Evolutionary conservation across 2,329 filamentous ascomycete species (phyloP).

Genomic region (Aureobasidium zeae): DNA sequence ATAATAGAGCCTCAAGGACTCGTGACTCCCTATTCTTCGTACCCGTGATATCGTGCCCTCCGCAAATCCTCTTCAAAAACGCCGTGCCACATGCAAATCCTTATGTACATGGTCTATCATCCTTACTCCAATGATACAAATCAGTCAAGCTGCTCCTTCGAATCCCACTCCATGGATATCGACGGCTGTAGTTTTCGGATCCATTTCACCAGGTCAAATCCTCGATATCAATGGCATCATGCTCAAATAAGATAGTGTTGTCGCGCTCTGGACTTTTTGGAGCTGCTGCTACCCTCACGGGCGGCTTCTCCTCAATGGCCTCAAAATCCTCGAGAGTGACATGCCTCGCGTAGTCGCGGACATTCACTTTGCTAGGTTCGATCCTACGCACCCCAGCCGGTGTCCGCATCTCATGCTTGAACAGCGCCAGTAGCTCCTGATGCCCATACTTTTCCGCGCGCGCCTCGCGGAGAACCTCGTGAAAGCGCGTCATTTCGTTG

Average conservation of each 20-base stretch:
- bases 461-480: constrained; percentile 18
- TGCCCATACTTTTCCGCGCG: constrained; percentile 7
- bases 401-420: constrained; percentile 12
- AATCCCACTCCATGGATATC: too few species aligned
- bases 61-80: too few species aligned
- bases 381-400: not conserved
- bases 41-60: not conserved
- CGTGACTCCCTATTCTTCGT: too few species aligned
- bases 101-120: too few species aligned
- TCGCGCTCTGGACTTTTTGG: too few species aligned
- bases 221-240: too few species aligned
- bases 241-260: too few species aligned
- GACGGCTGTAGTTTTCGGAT: too few species aligned
- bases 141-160: too few species aligned
- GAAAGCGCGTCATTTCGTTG: constrained; percentile 10
- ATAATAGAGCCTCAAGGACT: not conserved
- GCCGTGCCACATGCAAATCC: constrained; percentile 3
- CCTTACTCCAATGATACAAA: too few species aligned
- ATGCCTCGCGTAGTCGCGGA: not conserved
- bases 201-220: too few species aligned
- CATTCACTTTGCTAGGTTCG: not conserved
- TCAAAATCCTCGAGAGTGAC: not conserved
- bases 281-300: not conserved
- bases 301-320: not conserved
- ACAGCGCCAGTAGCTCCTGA: constrained; percentile 16